phyloP scores from a whole-genome alignment of 2,329 filamentous ascomycete species.

The Hypoxylon sp. region DNA sequence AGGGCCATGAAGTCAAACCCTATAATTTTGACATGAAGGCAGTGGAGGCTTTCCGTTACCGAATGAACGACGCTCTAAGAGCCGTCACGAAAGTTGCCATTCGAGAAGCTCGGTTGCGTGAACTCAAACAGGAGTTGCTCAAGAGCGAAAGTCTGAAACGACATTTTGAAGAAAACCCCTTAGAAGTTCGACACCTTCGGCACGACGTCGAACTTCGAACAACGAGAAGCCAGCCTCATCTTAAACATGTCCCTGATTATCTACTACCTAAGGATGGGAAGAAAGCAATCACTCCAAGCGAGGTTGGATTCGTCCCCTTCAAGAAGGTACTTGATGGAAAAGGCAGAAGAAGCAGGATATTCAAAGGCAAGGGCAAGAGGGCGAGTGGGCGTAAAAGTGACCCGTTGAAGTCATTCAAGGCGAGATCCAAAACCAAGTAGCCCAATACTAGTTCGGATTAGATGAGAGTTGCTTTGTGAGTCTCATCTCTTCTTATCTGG shows the following conservation, averaged over 20 bases:
- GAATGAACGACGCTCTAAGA: conserved; percentile 91
- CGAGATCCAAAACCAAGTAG: conserved; percentile 63
- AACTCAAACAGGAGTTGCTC: conserved; percentile 89
- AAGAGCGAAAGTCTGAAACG: conserved; percentile 95
- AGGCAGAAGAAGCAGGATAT: conserved; percentile 60
- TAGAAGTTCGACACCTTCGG: conserved; percentile 86
- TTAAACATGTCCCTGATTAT: conserved; percentile 96
- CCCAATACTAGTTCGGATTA: not conserved
- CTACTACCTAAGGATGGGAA: conserved; percentile 83
- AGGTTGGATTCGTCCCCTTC: conserved; percentile 83
- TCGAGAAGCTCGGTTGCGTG: conserved; percentile 88
- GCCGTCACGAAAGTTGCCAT: conserved; percentile 92
- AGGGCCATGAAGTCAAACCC: conserved; percentile 85
- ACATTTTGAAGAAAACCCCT: conserved; percentile 97
- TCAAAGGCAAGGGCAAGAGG: conserved; percentile 65
- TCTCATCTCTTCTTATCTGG: conserved; percentile 21
- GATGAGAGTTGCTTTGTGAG: conserved; percentile 1
- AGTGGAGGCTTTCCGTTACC: conserved; percentile 93
- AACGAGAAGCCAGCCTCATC: conserved; percentile 86
- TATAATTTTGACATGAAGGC: conserved; percentile 97
- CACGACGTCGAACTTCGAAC: conserved; percentile 91
- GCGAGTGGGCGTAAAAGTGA: conserved; percentile 77
- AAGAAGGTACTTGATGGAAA: conserved; percentile 68
- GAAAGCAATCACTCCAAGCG: conserved; percentile 74
- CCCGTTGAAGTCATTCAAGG: conserved; percentile 91